Conservation (phyloP, 1,284 basidiomycete species). For the Trichosporon inkin region DNA sequence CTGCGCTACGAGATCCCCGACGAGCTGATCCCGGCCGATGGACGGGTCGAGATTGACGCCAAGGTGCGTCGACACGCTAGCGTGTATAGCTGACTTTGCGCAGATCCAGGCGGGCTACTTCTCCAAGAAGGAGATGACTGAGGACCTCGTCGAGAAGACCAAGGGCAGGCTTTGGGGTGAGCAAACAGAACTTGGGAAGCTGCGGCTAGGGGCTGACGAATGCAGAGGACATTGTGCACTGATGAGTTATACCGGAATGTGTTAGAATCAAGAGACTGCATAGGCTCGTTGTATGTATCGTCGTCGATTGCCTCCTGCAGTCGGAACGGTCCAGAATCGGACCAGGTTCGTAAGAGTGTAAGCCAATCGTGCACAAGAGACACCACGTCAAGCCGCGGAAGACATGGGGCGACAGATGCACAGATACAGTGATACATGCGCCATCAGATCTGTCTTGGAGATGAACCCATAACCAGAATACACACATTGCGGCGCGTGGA, state of each 20-base stretch:
- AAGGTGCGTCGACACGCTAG: conserved; percentile 51
- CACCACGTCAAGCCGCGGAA: too few species aligned
- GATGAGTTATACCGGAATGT: neutral
- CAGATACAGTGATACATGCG: too few species aligned
- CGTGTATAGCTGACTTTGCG: neutral
- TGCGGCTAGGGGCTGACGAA: conserved; percentile 4
- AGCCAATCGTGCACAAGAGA: too few species aligned
- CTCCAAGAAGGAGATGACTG: conserved; percentile 65
- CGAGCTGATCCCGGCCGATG: conserved; percentile 82
- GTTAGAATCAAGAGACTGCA: neutral
- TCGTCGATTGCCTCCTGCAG: too few species aligned
- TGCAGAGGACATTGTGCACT: conserved; percentile 36
- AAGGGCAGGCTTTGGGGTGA: conserved; percentile 80
- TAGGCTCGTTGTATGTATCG: too few species aligned
- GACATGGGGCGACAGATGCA: too few species aligned
- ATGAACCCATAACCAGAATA: too few species aligned
- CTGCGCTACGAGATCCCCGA: conserved; percentile 81
- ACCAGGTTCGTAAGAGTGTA: too few species aligned
- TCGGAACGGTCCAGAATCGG: too few species aligned
- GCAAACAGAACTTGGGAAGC: neutral
- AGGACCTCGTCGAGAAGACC: conserved; percentile 74
- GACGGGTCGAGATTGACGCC: conserved; percentile 89
- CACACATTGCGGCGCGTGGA: too few species aligned
- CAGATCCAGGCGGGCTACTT: conserved; percentile 86
- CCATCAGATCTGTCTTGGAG: too few species aligned